phyloP scores from a whole-genome alignment of 164 flowering plant species.

The Taxillus chinensis region DNA sequence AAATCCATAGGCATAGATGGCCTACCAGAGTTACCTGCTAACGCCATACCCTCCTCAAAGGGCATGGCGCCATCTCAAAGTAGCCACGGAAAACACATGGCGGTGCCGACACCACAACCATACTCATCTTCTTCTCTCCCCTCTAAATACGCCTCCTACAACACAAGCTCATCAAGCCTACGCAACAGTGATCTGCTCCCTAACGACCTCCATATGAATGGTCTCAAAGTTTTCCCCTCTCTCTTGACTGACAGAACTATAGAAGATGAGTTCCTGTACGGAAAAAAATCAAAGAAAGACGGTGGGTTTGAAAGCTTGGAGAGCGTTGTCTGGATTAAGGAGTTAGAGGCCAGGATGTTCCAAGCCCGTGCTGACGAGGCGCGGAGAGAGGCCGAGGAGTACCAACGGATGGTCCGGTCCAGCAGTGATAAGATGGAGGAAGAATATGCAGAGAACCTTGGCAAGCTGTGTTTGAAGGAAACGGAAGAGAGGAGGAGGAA shows the following conservation, averaged over 20 bases:
- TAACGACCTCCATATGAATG: slow-evolving; percentile 20
- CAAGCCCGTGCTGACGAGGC: slow-evolving; percentile 86
- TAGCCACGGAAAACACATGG: slow-evolving; percentile 25
- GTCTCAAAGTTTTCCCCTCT: slow-evolving; percentile 19
- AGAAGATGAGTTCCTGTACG: slow-evolving; percentile 37
- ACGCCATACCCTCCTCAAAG: slow-evolving; percentile 36
- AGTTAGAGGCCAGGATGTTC: slow-evolving; percentile 87
- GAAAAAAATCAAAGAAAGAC: slow-evolving; percentile 18
- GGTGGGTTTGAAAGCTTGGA: slow-evolving; percentile 74
- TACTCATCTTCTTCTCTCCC: slow-evolving; percentile 20
- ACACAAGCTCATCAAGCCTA: slow-evolving; percentile 22
- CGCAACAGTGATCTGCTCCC: slow-evolving; percentile 19
- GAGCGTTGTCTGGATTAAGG: slow-evolving; percentile 71
- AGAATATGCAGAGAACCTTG: slow-evolving; percentile 61
- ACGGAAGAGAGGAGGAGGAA: slow-evolving; percentile 72
- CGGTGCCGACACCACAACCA: slow-evolving; percentile 16
- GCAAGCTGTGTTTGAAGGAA: slow-evolving; percentile 66
- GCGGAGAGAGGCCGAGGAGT: slow-evolving; percentile 65
- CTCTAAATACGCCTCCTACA: slow-evolving; percentile 29
- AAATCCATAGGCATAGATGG: slow-evolving; percentile 29
- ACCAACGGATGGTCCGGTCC: slow-evolving; percentile 33
- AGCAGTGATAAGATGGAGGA: slow-evolving; percentile 64
- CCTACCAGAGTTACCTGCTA: slow-evolving; percentile 26
- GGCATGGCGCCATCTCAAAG: slow-evolving; percentile 2
- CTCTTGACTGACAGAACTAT: slow-evolving; percentile 20